Base-by-base conservation (phyloP, 768 basidiomycete species). In the Sutorius australiensis region DNA sequence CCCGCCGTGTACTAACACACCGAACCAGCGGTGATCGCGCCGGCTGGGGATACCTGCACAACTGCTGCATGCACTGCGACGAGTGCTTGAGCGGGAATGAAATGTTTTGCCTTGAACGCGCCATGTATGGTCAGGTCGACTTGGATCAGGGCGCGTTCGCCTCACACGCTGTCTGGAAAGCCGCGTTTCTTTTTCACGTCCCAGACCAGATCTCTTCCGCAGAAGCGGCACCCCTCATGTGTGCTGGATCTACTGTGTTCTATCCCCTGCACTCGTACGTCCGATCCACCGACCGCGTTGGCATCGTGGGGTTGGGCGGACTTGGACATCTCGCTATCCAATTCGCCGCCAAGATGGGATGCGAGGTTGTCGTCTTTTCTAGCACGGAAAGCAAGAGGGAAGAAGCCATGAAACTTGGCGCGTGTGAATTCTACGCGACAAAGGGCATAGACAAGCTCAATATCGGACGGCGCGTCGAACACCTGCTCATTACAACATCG, bases 341-440 rank as follows among this genome's bases (percentile, higher is more conserved):
- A 39, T 74, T 74, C 52, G 70, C 72, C 4, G 54, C 67, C 32
- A 75, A 72, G 58, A 73, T 73, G 68, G 73, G 73, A 13, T 71
- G 70, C 17, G 67, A 67, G 7, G 73, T 74, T 5, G 64, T 70
- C 44, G 73, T 69, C 6, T 68, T 73, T 30, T 73, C 70, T 6
- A 44, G 64, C 24, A 67, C 70, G 0, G 68, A 73, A 7, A 46
- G 41, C 24, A 75, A 74, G 53, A 66, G 38, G 41, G 62, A 66
- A 8, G 70, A 74, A 31, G 70, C 73, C 17, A 54, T 40, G 44
- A 43, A 46, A 17, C 62, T 74, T 0, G 73, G 73, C 4, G 73
- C 73, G 2, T 60, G 51, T 8, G 73, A 74, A 49, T 74, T 73
- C 49, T 65, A 73, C 36, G 60, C 62, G 10, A 73, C 67, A 6